These are phyloP conservation scores for Tylopilus sp. DNA, from an alignment of 1,284 basidiomycete genomes.

Conservation along the genomic window DNA sequence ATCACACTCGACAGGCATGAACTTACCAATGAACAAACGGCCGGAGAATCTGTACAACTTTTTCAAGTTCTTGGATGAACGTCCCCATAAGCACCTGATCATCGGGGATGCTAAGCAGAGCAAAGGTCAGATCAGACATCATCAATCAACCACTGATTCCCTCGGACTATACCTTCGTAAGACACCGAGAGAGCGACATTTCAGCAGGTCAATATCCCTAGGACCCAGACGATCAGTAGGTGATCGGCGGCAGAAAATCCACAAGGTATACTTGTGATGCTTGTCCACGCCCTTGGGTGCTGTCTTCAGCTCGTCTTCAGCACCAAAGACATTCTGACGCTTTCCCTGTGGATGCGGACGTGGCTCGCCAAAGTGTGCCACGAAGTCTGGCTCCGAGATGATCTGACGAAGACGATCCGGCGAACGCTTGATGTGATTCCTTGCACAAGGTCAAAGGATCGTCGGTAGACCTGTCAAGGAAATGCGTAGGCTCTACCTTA, in stretches of 20 bases:
- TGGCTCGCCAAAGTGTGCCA: constrained; percentile 68
- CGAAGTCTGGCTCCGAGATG: constrained; percentile 65
- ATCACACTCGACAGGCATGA: background rate
- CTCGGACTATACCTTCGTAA: constrained; percentile 50
- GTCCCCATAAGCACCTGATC: constrained; percentile 54
- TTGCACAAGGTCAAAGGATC: constrained; percentile 25
- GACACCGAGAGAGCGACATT: constrained; percentile 78
- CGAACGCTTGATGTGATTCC: constrained; percentile 62
- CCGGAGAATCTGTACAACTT: constrained; percentile 53
- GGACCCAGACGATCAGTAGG: background rate
- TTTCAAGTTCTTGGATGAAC: constrained; percentile 63
- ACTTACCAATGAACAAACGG: constrained; percentile 84
- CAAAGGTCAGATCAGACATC: background rate
- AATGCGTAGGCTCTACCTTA: constrained; percentile 47
- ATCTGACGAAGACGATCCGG: constrained; percentile 61
- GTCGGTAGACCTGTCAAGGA: background rate
- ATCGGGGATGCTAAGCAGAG: constrained; percentile 63
- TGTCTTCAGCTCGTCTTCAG: constrained; percentile 78
- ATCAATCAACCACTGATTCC: background rate
- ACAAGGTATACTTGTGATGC: constrained; percentile 54
- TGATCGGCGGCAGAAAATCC: background rate
- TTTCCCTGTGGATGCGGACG: constrained; percentile 57
- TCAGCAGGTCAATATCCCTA: constrained; percentile 84
- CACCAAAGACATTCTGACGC: constrained; percentile 74
- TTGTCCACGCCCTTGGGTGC: constrained; percentile 88